Conservation (phyloP, 106 monocot genomes). For the Platanthera guangdongensis region DNA sequence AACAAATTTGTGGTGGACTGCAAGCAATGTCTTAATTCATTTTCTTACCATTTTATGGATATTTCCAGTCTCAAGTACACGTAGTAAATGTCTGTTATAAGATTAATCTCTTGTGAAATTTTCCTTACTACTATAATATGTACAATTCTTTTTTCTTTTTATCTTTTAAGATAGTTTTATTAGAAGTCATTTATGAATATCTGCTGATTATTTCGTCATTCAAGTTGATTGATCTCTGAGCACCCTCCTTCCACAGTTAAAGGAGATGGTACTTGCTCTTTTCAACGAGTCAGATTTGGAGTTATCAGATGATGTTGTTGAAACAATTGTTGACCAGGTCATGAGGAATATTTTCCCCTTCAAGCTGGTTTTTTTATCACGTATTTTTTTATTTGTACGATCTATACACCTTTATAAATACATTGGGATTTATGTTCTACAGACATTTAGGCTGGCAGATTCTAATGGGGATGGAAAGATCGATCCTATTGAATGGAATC, state of each 20-base stretch:
- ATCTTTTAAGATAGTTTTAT: no score
- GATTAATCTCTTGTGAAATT: no score
- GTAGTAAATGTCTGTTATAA: no score
- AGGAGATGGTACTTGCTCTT: slow-evolving; percentile 91
- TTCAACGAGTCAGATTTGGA: slow-evolving; percentile 68
- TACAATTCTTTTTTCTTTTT: neutral
- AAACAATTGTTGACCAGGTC: slow-evolving; percentile 55
- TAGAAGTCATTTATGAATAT: neutral
- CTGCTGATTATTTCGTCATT: neutral
- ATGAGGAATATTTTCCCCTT: neutral
- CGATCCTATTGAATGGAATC: slow-evolving; percentile 49
- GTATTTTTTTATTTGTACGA: neutral
- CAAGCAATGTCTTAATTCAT: no score
- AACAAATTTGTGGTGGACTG: no score
- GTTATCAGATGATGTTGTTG: slow-evolving; percentile 66
- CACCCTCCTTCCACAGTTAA: slow-evolving; percentile 37
- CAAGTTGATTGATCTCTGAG: neutral
- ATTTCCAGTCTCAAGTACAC: no score
- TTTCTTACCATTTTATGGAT: no score
- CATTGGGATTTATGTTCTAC: neutral
- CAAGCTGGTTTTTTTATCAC: neutral
- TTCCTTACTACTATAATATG: neutral
- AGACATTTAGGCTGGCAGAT: slow-evolving; percentile 37
- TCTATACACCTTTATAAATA: neutral
- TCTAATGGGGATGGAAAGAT: slow-evolving; percentile 34